Evolutionary conservation across 768 basidiomycete species (phyloP), one percentile per base, ranked within the genome.

Genomic region (Rubroboletus satanas): DNA sequence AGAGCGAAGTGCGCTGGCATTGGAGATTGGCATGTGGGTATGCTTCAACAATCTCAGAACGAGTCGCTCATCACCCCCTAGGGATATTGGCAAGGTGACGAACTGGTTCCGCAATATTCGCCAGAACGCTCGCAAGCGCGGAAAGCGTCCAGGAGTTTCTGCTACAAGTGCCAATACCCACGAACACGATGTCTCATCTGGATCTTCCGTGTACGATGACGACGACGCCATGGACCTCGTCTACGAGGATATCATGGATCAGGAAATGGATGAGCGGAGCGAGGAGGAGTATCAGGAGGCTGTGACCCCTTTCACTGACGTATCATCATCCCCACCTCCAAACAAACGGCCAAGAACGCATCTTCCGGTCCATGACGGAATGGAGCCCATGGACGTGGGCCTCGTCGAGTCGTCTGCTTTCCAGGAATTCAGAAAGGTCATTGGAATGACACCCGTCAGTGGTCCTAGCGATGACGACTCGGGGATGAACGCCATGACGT

Each of bases 21-120:
- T 79, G 23, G 85, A 90, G 72, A 82, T 90, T 55, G 89, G 87
- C 73, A 90, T 92, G 82, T 85, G 71, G 68, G 81, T 58, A 64
- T 45, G 42, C 29, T 28, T 28, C 33, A 14, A 37, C 11, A 5
- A 4, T 29, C 2, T 17, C 31, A 17, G 44, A 42, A 51, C 54
- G 29, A 38, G 49, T 63, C 15, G 28, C 33, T 62, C 55, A 54
- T 64, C 51, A 52, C 57, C 53, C 49, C 51, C 14, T 54, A 85
- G 83, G 89, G 89, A 92, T 71, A 70, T 91, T 53, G 85, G 84
- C 59, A 90, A 89, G 71, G 88, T 92, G 49, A 90, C 89, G 17
- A 92, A 92, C 68, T 92, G 89, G 89, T 91, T 91, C 77, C 79
- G 89, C 35, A 92, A 92, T 66, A 77, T 91, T 54, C 81, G 89